A percentile compares a stretch with the other conserved stretches of the same genome.
Conservation (phyloP, 2,329 filamentous ascomycete genomes). For the Raffaelea arxii region DNA sequence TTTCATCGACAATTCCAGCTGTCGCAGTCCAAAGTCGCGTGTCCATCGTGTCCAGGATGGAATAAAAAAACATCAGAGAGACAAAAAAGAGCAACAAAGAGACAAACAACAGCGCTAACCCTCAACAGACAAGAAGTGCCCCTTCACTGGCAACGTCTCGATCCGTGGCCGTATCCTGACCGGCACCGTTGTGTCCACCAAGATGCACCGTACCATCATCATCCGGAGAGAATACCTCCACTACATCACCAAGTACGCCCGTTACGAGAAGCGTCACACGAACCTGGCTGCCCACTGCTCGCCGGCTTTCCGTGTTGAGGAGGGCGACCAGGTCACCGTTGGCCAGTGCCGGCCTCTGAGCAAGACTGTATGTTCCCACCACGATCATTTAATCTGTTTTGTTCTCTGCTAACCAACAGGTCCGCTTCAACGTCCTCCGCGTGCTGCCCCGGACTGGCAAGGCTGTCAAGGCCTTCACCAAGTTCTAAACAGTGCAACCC, state of each 20-base stretch:
- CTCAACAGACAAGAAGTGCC: slow-evolving; percentile 97
- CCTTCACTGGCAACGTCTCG: slow-evolving; percentile 97
- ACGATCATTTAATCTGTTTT: neutral
- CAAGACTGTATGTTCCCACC: slow-evolving; percentile 70
- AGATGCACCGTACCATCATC: slow-evolving; percentile 99
- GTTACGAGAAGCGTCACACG: slow-evolving; percentile 99
- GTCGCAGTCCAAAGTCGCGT: no score
- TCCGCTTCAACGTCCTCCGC: slow-evolving; percentile 99
- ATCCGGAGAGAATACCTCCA: slow-evolving; percentile 99
- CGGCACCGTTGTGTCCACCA: slow-evolving; percentile 97
- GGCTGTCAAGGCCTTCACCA: slow-evolving; percentile 94
- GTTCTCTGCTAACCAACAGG: slow-evolving; percentile 37
- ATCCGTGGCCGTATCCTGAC: slow-evolving; percentile 99
- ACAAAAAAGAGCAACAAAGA: neutral
- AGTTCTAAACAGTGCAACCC: slow-evolving; percentile 90
- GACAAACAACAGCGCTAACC: neutral
- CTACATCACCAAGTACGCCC: slow-evolving; percentile 98
- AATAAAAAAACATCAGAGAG: neutral
- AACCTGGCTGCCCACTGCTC: slow-evolving; percentile 99
- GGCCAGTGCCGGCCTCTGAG: slow-evolving; percentile 98
- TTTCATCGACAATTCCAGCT: no score
- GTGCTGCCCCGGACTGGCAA: slow-evolving; percentile 97
- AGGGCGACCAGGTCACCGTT: slow-evolving; percentile 98
- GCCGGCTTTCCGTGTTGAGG: slow-evolving; percentile 99
- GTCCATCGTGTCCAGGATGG: no score